Percentiles rank a stretch among this genome's conserved stretches.
These are phyloP conservation scores for Tulasnella calospora DNA, from an alignment of 768 basidiomycete species.

Conservation along the genomic window DNA sequence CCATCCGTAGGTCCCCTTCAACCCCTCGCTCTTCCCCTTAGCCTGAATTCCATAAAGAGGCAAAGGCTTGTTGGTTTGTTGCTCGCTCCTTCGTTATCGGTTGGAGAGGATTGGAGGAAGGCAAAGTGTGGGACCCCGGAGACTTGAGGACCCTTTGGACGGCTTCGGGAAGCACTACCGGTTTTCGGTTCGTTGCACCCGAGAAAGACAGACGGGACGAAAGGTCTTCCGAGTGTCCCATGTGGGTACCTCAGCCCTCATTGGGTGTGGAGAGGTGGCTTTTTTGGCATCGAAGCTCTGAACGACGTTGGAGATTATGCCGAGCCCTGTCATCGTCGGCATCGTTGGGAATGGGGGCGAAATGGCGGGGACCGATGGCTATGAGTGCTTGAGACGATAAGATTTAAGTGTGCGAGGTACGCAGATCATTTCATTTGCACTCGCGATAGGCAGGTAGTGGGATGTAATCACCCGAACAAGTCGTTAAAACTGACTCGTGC, in stretches of 20 bases:
- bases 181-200: background rate
- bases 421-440: background rate
- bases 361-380: background rate
- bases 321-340: background rate
- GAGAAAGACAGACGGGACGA: background rate
- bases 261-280: too few relatives aligned
- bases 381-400: background rate
- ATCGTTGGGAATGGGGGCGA: background rate
- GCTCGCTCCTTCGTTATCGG: background rate
- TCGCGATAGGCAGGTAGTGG: background rate
- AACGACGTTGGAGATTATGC: too few relatives aligned
- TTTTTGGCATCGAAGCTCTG: too few relatives aligned
- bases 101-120: background rate
- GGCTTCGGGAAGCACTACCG: background rate
- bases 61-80: background rate
- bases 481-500: background rate
- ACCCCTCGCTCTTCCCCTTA: background rate
- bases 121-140: background rate
- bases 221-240: background rate
- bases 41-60: background rate
- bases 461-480: background rate
- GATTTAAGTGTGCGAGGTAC: background rate
- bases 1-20: background rate
- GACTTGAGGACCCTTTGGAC: background rate
- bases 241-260: background rate